Percentiles rank a stretch among this genome's conserved stretches.
Conservation (phyloP, 1,139 yeast genomes). For the Dujonia santamariae region DNA sequence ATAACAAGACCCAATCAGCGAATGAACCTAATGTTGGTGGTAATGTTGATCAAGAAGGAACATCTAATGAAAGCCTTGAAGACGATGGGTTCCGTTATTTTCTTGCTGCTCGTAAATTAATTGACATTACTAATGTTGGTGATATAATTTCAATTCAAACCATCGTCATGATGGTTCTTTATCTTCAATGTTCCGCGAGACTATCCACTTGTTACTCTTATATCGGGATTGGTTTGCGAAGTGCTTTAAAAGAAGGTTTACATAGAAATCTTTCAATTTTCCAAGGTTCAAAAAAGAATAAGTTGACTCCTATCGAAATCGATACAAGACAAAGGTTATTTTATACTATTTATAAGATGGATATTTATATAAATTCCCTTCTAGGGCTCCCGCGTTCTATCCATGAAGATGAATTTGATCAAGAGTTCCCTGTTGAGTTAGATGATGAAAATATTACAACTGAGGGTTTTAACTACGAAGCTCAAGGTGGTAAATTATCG, state of each 20-base stretch:
- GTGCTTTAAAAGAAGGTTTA: conserved; percentile 83
- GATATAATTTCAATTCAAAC: conserved; percentile 61
- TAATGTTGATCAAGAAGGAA: conserved; percentile 23
- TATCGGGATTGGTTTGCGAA: conserved; percentile 87
- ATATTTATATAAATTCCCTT: conserved; percentile 84
- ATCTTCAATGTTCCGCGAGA: conserved; percentile 86
- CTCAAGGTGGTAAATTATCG: conserved; percentile 49
- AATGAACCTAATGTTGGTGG: conserved; percentile 35
- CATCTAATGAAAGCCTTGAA: conserved; percentile 45
- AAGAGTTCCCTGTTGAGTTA: conserved; percentile 77
- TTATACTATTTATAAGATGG: conserved; percentile 90
- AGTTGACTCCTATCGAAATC: conserved; percentile 75
- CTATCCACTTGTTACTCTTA: conserved; percentile 88
- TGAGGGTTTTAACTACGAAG: conserved; percentile 40
- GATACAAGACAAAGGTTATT: conserved; percentile 84
- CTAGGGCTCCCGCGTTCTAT: conserved; percentile 80
- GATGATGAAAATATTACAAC: conserved; percentile 87
- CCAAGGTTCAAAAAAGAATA: conserved; percentile 41
- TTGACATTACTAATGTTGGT: conserved; percentile 56
- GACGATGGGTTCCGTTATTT: conserved; percentile 84
- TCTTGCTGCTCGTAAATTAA: conserved; percentile 73
- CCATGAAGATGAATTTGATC: conserved; percentile 82
- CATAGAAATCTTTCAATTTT: conserved; percentile 67
- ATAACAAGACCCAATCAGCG: no score
- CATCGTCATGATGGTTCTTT: conserved; percentile 67